Evolutionary conservation across 1,284 basidiomycete species (phyloP), one percentile per base, ranked within the genome.

Genomic region (Taiwanofungus camphoratus): DNA sequence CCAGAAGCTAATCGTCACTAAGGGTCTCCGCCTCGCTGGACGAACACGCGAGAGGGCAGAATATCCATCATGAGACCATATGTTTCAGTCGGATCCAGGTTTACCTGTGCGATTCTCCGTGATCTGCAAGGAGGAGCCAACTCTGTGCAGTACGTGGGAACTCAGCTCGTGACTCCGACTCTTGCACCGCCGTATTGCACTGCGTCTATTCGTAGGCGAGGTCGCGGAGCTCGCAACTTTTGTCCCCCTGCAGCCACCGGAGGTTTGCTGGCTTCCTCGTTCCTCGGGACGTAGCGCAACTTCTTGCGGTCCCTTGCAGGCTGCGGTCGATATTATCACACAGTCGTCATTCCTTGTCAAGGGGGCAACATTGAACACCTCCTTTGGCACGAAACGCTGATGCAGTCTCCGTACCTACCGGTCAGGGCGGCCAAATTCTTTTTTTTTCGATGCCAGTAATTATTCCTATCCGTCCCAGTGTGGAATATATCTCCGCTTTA

Each of bases 1-100:
- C 45, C 43, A 56, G 55, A 51, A 56, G 53, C 45, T 45, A 42
- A 41, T 56, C 49, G 60, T 60, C 58, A 56, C 60, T 49, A 59
- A 57, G 59, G 57, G 53, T 57, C 55, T 48, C 45, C 49, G 45
- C 46, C 41, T 41, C 44, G 47, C 44, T 31, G 40, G 40, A 36
- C 33, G 35, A 4, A 39, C 32, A 31, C 26, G 38, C 38, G 38
- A 40, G 21, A 37, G 32, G 36, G 34, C 12, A 23, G 41, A 41
- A 16, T 29, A 16, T 11, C 34, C 41, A 44, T 44, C 42, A 48
- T 38, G 34, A 31, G 42, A 40, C 37, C 42, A 48, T 44, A 35
- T 44, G 42, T 48, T 48, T 47, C 45, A 43, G 20, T 30, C 40
- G 39, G 39, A 46, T 37, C 29, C 45, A 11, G 39, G 29, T 21